Base-by-base conservation (phyloP, 306 rosid genomes). In the Cucumis sativus region DNA sequence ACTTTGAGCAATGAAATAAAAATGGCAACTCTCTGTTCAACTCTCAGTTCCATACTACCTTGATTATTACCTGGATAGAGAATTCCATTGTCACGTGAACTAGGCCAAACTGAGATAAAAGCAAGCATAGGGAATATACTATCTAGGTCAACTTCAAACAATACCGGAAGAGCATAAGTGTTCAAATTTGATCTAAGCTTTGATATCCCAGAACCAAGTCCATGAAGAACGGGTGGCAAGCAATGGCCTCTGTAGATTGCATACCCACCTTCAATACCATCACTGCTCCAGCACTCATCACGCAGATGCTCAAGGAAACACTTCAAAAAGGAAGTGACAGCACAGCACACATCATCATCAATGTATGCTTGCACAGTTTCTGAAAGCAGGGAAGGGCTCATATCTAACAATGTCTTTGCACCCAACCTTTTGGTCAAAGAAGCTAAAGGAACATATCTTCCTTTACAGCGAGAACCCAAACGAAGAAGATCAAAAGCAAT, bases 341-440 rank as follows among this genome's bases (percentile, higher is more conserved):
- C 99, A 84, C 97, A 90, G 84, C 97, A 95, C 35, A 95, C 92
- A 81, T 95, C 97, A 75, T 95, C 99, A 78, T 92, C 99, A 30
- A 87, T 85, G 76, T 95, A 95, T 8, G 97, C 97, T 61, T 86
- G 88, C 52, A 83, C 81, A 54, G 88, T 85, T 82, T 92, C 96
- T 55, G 73, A 85, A 55, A 95, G 83, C 75, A 95, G 76, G 71
- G 78, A 79, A 20, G 93, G 96, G 41, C 85, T 76, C 97, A 90
- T 84, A 56, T 83, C 86, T 52, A 95, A 78, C 88, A 95, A 86
- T 20, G 86, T 81, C 81, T 86, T 95, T 0, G 93, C 96, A 18
- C 99, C 97, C 87, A 95, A 79, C 80, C 99, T 89, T 87, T 88
- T 95, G 11, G 97, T 90, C 56, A 95, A 86, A 72, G 91, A 87